phyloP scores from a whole-genome alignment of 2,329 filamentous ascomycete species.

The Trichoderma hamatum region DNA sequence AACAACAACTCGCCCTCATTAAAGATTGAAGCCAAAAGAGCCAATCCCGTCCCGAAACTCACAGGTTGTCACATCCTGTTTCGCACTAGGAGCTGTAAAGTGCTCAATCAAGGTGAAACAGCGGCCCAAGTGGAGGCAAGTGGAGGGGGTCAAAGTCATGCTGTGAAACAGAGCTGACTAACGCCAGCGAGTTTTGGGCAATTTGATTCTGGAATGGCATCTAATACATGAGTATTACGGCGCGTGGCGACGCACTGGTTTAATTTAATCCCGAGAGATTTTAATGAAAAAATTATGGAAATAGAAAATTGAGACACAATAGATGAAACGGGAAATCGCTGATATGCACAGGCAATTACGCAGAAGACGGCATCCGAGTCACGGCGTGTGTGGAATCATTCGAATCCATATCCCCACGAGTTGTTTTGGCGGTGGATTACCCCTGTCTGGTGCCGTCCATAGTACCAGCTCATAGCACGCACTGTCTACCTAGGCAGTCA shows the following conservation, averaged over 20 bases:
- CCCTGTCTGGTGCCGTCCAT: neutral
- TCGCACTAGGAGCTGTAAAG: conserved; percentile 12
- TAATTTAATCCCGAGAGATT: neutral
- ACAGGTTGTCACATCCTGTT: conserved; percentile 4
- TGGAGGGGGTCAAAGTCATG: conserved; percentile 9
- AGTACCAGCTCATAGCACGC: neutral
- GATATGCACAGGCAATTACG: neutral
- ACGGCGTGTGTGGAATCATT: conserved; percentile 1
- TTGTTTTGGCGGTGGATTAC: conserved; percentile 19
- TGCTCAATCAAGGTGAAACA: conserved; percentile 27
- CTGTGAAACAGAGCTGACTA: conserved; percentile 25
- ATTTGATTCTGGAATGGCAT: neutral
- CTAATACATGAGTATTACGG: neutral
- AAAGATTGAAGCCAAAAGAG: neutral
- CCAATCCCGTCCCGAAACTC: neutral
- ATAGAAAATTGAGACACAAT: neutral
- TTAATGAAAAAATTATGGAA: neutral
- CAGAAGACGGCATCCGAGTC: neutral
- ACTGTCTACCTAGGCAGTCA: neutral
- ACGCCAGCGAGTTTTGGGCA: neutral
- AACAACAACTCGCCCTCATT: neutral
- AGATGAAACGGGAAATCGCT: neutral
- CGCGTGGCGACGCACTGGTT: neutral
- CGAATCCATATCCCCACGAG: conserved; percentile 15
- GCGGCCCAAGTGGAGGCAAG: conserved; percentile 10